A percentile compares a stretch with the other conserved stretches of the same genome.
Conservation (phyloP, 768 basidiomycete species). For the Mycena polygramma region DNA sequence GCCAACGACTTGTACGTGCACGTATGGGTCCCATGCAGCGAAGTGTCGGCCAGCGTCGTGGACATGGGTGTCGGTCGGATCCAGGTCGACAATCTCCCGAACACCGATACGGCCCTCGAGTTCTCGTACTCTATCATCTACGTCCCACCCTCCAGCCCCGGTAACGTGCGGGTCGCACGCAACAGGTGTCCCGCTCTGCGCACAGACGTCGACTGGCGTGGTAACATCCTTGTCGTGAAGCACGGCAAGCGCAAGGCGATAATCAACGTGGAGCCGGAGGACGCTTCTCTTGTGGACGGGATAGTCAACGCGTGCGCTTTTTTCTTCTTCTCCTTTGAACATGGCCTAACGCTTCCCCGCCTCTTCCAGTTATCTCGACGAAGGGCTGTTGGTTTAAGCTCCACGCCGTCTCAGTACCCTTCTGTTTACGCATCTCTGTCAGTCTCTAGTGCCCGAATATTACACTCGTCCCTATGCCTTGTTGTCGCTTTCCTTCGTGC, state of each 20-base stretch:
- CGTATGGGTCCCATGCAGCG: not conserved
- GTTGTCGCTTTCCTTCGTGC: too few species aligned
- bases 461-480: too few species aligned
- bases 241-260: conserved; percentile 15
- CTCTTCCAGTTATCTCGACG: too few species aligned
- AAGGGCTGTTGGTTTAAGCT: too few species aligned
- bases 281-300: conserved; percentile 1
- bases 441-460: too few species aligned
- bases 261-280: conserved; percentile 2
- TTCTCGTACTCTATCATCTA: not conserved
- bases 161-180: not conserved
- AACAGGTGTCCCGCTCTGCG: not conserved
- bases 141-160: not conserved
- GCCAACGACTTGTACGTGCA: not conserved
- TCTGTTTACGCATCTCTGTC: too few species aligned
- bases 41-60: not conserved
- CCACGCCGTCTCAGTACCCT: too few species aligned
- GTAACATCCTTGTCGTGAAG: conserved; percentile 10
- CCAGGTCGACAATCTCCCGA: not conserved
- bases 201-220: not conserved
- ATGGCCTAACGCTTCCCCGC: too few species aligned
- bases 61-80: not conserved
- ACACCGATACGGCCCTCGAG: not conserved
- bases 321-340: not conserved
- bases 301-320: conserved; percentile 5